A percentile compares a stretch with the other conserved stretches of the same genome.
These are phyloP conservation scores for Solanum peruvianum DNA, from an alignment of 257 asterid genomes.

Conservation along the genomic window DNA sequence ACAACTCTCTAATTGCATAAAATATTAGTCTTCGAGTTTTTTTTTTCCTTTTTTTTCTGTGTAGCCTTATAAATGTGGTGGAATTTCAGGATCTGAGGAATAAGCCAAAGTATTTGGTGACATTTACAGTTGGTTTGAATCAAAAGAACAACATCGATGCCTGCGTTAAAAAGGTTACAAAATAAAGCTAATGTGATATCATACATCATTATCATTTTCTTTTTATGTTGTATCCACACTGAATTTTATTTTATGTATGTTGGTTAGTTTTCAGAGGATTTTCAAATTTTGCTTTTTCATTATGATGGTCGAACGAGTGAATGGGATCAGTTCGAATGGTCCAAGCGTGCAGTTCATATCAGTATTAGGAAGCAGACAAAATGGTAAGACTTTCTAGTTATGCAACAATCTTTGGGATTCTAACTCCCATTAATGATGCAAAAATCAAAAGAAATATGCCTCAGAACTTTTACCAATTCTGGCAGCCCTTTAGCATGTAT, in stretches of 20 bases:
- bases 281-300: conserved; percentile 93
- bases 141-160: conserved; percentile 67
- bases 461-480: background rate
- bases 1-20: background rate
- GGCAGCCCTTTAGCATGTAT: background rate
- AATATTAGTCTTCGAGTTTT: background rate
- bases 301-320: conserved; percentile 91
- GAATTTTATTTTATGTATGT: background rate
- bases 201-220: background rate
- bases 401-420: background rate
- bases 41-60: background rate
- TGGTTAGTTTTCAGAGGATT: conserved; percentile 83
- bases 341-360: conserved; percentile 82
- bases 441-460: background rate
- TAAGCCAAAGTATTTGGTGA: conserved; percentile 89
- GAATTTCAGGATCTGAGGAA: conserved; percentile 72
- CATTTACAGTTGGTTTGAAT: conserved; percentile 86
- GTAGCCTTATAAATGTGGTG: background rate
- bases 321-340: conserved; percentile 99
- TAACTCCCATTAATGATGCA: background rate
- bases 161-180: conserved; percentile 77
- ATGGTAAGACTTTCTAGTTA: conserved; percentile 40
- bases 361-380: conserved; percentile 82
- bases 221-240: background rate
- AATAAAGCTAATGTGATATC: background rate